Base-by-base conservation (phyloP, 495 filamentous ascomycete species). In the Choiromyces venosus region DNA sequence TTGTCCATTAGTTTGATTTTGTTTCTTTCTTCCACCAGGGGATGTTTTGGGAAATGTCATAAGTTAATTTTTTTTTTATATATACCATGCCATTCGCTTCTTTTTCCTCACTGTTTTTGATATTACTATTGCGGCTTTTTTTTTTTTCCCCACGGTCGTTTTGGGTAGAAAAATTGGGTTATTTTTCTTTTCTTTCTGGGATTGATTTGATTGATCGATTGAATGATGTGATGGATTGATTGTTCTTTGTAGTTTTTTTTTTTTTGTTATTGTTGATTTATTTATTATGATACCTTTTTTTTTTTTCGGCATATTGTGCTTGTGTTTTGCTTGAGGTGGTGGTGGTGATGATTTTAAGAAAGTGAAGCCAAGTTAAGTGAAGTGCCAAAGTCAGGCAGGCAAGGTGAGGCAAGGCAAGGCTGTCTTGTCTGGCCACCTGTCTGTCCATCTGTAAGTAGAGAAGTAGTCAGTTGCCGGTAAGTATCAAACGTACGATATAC, bases 31-130 rank as follows among this genome's bases (percentile, higher is more conserved):
- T 76, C 52, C 52, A 16, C 52, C 9, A 61, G 52, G 52, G 4
- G 25, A 33, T 61, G n/a, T n/a, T n/a, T 29, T 61, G 4, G 10
- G 52, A 29, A 61, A 33, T 61, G 33, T 33, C 52, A 61, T 61
- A 61, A n/a, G n/a, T n/a, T n/a, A n/a, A n/a, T 42, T 74, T 66
- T 71, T 76, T n/a, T n/a, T 29, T 61, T 29, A 29, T 61, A 77
- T 74, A 77, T 77, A 77, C 69, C 65, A 66, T 76, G 39, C 37
- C 68, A 42, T 76, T 69, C 69, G 61, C 67, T 37, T 74, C 40
- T 76, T 46, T 73, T 37, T 40, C 44, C 56, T 38, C 37, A 56
- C 44, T 40, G 52, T 35, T 21, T 69, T 39, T 36, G 29, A 39
- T 68, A 33, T 25, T 29, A 46, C 65, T 52, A 33, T 39, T 66